phyloP scores from a whole-genome alignment of 1,139 yeast species.

The Nadsonia starkeyi-henricii region DNA sequence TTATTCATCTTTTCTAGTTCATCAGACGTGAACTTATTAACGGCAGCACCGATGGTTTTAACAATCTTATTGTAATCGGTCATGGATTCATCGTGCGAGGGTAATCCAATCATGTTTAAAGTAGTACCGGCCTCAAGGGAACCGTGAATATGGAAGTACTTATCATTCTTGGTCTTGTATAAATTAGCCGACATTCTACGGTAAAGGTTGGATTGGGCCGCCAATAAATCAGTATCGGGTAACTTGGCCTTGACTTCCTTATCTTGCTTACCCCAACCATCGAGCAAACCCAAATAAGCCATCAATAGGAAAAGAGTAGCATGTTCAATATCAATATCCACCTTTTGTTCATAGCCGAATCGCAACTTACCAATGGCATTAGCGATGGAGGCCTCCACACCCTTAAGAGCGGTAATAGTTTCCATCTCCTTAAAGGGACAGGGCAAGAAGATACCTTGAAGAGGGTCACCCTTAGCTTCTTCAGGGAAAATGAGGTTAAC shows the following conservation, averaged over 20 bases:
- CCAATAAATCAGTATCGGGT: slow-evolving; percentile 21
- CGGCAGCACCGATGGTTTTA: slow-evolving; percentile 19
- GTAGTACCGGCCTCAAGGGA: slow-evolving; percentile 24
- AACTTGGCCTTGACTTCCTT: slow-evolving; percentile 14
- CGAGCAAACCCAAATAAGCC: slow-evolving; percentile 23
- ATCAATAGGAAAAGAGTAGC: slow-evolving; percentile 21
- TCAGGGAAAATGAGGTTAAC: slow-evolving; percentile 14
- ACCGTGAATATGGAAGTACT: slow-evolving; percentile 25
- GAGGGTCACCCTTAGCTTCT: slow-evolving; percentile 10
- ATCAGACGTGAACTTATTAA: slow-evolving; percentile 31
- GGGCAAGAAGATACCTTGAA: slow-evolving; percentile 15
- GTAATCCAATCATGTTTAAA: slow-evolving; percentile 25
- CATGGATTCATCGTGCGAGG: slow-evolving; percentile 16
- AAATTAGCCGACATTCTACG: slow-evolving; percentile 25
- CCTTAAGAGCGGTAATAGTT: slow-evolving; percentile 22
- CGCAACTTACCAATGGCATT: slow-evolving; percentile 17
- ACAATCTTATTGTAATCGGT: slow-evolving; percentile 20
- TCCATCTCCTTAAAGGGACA: slow-evolving; percentile 24
- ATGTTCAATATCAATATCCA: slow-evolving; percentile 19
- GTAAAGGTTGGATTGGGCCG: slow-evolving; percentile 23
- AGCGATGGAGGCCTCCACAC: slow-evolving; percentile 20
- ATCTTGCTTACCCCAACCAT: slow-evolving; percentile 22
- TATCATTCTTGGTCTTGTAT: slow-evolving; percentile 23
- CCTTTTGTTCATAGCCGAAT: slow-evolving; percentile 14
- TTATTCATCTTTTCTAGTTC: slow-evolving; percentile 46